Percentiles rank a stretch among this genome's conserved stretches.
Evolutionary conservation across 352 stramenopile species (phyloP).

Genomic region (Paralagenidium karlingii): DNA sequence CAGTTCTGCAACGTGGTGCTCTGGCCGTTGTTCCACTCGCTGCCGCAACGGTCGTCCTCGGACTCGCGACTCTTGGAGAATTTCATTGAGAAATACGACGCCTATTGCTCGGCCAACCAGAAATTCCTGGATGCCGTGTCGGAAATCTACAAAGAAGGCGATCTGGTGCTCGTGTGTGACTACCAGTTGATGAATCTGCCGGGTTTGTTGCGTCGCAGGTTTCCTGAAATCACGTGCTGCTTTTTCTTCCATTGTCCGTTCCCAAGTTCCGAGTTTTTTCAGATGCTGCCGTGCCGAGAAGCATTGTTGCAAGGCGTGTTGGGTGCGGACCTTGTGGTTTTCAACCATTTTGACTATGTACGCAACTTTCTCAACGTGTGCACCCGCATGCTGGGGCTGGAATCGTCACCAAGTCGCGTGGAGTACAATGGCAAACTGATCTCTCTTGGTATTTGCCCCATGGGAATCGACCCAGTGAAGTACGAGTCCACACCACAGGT

Average conservation of each 20-base stretch:
- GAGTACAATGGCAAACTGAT: slow-evolving; percentile 83
- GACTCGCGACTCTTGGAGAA: slow-evolving; percentile 63
- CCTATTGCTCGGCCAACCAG: slow-evolving; percentile 80
- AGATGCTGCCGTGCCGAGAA: slow-evolving; percentile 75
- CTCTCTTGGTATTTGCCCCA: slow-evolving; percentile 78
- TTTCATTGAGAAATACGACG: slow-evolving; percentile 80
- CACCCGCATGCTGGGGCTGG: slow-evolving; percentile 77
- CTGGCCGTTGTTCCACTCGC: slow-evolving; percentile 86
- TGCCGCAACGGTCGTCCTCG: slow-evolving; percentile 58
- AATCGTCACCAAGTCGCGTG: slow-evolving; percentile 73
- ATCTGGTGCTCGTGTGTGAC: slow-evolving; percentile 82
- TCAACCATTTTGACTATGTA: slow-evolving; percentile 87
- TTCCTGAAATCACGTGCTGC: slow-evolving; percentile 64
- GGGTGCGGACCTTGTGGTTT: slow-evolving; percentile 75
- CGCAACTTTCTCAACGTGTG: slow-evolving; percentile 79
- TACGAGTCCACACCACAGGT: slow-evolving; percentile 59
- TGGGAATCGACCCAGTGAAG: slow-evolving; percentile 81
- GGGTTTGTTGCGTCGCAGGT: slow-evolving; percentile 52
- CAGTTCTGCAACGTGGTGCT: slow-evolving; percentile 84
- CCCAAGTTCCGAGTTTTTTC: slow-evolving; percentile 84
- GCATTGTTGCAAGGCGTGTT: slow-evolving; percentile 69
- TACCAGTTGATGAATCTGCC: slow-evolving; percentile 85
- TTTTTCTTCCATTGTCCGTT: slow-evolving; percentile 88
- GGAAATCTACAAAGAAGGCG: slow-evolving; percentile 75
- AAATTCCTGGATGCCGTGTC: slow-evolving; percentile 73